Percentiles rank a stretch among this genome's conserved stretches.
Conservation (phyloP, 2,329 filamentous ascomycete genomes). For the Fusarium annulatum region DNA sequence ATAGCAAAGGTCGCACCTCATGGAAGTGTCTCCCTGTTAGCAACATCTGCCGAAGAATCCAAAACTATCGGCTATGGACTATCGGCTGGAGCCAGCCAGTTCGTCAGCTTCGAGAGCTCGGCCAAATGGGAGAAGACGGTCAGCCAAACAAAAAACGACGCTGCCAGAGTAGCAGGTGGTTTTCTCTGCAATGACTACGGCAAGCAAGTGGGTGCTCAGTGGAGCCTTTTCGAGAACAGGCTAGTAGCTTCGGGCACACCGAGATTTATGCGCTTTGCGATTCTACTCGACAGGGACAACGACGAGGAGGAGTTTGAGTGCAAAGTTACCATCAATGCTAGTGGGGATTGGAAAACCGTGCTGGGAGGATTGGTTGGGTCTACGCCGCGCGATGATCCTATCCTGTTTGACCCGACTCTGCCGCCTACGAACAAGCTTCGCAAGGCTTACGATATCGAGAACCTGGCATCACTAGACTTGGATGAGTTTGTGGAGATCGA, state of each 20-base stretch:
- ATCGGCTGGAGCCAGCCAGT: background rate
- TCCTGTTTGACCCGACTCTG: background rate
- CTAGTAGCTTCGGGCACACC: background rate
- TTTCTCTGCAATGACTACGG: conserved; percentile 36
- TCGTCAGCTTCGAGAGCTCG: background rate
- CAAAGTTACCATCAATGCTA: conserved; percentile 43
- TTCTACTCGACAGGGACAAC: conserved; percentile 12
- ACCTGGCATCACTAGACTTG: background rate
- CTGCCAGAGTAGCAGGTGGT: background rate
- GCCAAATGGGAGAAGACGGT: background rate
- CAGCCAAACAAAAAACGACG: background rate
- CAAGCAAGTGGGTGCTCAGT: conserved; percentile 31
- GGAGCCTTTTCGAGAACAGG: conserved; percentile 29
- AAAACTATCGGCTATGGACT: background rate
- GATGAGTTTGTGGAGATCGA: background rate
- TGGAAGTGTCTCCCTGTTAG: background rate
- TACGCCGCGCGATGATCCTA: conserved; percentile 19
- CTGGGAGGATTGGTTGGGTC: conserved; percentile 44
- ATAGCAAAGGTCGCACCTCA: background rate
- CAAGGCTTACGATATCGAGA: background rate
- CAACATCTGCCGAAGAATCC: background rate
- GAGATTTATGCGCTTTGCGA: conserved; percentile 1
- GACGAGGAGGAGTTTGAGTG: conserved; percentile 45
- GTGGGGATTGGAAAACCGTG: conserved; percentile 45
- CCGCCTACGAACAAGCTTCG: background rate